Conservation (phyloP, 495 filamentous ascomycete species). For the Penicillium malachiteum region DNA sequence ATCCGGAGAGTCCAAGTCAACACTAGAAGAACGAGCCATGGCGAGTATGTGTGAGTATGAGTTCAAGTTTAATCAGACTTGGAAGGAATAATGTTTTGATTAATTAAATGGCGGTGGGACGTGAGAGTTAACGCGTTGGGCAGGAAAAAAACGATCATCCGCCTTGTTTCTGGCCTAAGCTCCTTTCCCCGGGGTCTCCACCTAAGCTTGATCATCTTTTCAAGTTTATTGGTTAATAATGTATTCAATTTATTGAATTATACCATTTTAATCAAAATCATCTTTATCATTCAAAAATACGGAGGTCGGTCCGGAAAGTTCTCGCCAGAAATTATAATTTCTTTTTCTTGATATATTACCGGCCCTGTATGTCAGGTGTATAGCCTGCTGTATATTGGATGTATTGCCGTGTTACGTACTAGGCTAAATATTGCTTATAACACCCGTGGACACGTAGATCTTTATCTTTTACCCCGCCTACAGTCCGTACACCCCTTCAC, state of each 20-base stretch:
- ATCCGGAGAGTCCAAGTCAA: constrained; percentile 43
- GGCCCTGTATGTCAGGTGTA: too few relatives aligned
- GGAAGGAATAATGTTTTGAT: not conserved
- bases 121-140: constrained; percentile 18
- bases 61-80: not conserved
- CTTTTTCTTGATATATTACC: too few relatives aligned
- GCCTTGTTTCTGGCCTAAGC: constrained; percentile 17
- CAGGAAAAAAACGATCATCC: constrained; percentile 11
- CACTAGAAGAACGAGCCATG: constrained; percentile 35
- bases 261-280: too few relatives aligned
- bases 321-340: too few relatives aligned
- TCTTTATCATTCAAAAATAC: too few relatives aligned
- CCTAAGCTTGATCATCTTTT: not conserved
- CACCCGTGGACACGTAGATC: too few relatives aligned
- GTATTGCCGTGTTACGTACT: too few relatives aligned
- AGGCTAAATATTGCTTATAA: too few relatives aligned
- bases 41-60: not conserved
- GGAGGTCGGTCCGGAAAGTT: too few relatives aligned
- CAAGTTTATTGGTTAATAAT: not conserved
- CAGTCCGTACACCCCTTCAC: too few relatives aligned
- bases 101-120: constrained; percentile 29
- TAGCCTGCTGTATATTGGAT: too few relatives aligned
- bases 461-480: too few relatives aligned
- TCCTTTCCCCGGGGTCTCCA: constrained; percentile 18
- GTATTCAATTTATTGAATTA: not conserved